A percentile compares a stretch with the other conserved stretches of the same genome.
These are phyloP conservation scores for Cyberlindnera euphorbiiphila DNA, from an alignment of 805 yeast genomes.

Conservation along the genomic window DNA sequence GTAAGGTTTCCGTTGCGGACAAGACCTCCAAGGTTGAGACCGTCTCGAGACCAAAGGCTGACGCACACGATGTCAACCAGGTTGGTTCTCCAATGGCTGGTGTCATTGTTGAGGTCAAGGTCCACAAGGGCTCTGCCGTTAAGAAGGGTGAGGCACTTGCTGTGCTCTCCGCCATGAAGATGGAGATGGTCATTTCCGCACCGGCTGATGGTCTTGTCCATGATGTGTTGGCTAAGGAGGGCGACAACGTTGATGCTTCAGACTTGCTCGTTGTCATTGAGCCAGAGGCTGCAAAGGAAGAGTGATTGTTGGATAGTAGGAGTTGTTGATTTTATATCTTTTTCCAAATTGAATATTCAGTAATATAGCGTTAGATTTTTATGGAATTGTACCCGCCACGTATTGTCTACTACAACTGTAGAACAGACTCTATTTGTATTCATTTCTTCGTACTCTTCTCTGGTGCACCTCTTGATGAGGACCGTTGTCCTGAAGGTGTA, in stretches of 20 bases:
- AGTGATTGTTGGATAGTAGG: too few species aligned
- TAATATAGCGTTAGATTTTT: too few species aligned
- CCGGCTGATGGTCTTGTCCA: conserved; percentile 83
- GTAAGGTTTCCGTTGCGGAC: conserved; percentile 91
- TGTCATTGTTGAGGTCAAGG: conserved; percentile 91
- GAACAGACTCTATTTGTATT: background rate
- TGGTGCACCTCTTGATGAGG: conserved; percentile 2
- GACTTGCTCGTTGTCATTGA: conserved; percentile 72
- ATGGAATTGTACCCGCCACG: too few species aligned
- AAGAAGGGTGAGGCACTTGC: conserved; percentile 96
- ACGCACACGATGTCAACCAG: conserved; percentile 79
- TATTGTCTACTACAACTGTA: too few species aligned
- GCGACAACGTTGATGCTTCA: conserved; percentile 93
- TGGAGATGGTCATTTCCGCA: conserved; percentile 98
- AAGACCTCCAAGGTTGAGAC: conserved; percentile 82
- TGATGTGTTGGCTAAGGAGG: conserved; percentile 75
- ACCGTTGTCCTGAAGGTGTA: background rate
- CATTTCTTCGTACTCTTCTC: conserved; percentile 4
- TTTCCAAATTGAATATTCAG: too few species aligned
- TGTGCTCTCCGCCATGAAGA: conserved; percentile 96
- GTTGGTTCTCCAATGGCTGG: conserved; percentile 99
- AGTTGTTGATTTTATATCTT: too few species aligned
- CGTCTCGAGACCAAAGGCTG: conserved; percentile 87
- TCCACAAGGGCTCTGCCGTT: conserved; percentile 81
- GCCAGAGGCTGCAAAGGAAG: conserved; percentile 19